Evolutionary conservation across 176 grass and related monocot genomes (phyloP).

Genomic region (Luzula sylvatica): DNA sequence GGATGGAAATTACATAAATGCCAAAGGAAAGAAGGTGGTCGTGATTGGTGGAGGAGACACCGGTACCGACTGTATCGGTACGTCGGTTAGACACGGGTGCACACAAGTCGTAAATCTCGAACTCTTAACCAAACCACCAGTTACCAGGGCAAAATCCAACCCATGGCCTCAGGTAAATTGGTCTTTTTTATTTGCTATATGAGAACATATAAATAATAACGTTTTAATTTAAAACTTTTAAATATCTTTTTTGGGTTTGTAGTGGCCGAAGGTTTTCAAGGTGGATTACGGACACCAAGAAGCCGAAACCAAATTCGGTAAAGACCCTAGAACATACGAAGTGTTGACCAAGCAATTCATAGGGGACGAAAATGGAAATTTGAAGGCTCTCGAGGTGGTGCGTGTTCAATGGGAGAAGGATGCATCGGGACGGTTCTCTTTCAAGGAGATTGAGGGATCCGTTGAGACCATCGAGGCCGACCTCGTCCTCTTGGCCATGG

Average conservation of each 20-base stretch:
- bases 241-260: slow-evolving; percentile 22
- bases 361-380: slow-evolving; percentile 62
- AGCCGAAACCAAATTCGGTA: slow-evolving; percentile 74
- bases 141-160: slow-evolving; percentile 57
- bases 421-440: slow-evolving; percentile 43
- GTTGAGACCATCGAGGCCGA: slow-evolving; percentile 87
- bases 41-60: slow-evolving; percentile 97
- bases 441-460: slow-evolving; percentile 72
- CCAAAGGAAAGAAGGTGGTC: slow-evolving; percentile 91
- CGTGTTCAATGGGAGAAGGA: slow-evolving; percentile 63
- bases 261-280: slow-evolving; percentile 91
- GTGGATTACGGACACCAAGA: slow-evolving; percentile 96
- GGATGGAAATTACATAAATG: slow-evolving; percentile 94
- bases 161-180: slow-evolving; percentile 87
- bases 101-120: slow-evolving; percentile 72
- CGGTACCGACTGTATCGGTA: slow-evolving; percentile 94
- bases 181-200: background rate
- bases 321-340: slow-evolving; percentile 83
- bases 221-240: background rate
- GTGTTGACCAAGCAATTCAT: slow-evolving; percentile 79
- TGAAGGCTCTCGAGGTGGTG: slow-evolving; percentile 78
- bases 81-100: slow-evolving; percentile 93
- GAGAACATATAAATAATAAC: background rate
- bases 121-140: slow-evolving; percentile 66
- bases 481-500: slow-evolving; percentile 94